phyloP scores from a whole-genome alignment of 2,329 filamentous ascomycete genomes.

The Aspergillus caelatus region DNA sequence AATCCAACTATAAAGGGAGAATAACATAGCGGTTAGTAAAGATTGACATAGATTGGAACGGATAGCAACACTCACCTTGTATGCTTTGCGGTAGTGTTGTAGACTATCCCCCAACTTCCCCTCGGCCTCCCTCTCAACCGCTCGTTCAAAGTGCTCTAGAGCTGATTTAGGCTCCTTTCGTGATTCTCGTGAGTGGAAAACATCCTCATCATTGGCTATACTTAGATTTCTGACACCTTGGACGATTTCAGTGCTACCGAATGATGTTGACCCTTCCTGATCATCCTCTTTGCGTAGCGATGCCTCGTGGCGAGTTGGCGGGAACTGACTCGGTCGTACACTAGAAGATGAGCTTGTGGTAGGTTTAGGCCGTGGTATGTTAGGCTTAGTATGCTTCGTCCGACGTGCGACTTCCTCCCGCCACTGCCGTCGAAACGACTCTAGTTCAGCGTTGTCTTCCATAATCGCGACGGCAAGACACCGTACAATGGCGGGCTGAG shows the following conservation, averaged over 20 bases:
- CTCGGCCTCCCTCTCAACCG: constrained; percentile 82
- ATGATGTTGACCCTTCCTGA: constrained; percentile 28
- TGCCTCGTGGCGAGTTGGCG: constrained; percentile 44
- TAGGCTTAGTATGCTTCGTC: constrained; percentile 31
- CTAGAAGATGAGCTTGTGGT: constrained; percentile 18
- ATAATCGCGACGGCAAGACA: constrained; percentile 28
- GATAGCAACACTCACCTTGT: constrained; percentile 62
- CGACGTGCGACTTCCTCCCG: constrained; percentile 71
- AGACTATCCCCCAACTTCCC: constrained; percentile 89
- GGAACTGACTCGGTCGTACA: constrained; percentile 32
- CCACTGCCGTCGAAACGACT: constrained; percentile 86
- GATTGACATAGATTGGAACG: background rate
- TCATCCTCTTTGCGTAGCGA: constrained; percentile 43
- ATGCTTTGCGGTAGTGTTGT: constrained; percentile 84
- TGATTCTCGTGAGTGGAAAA: constrained; percentile 33
- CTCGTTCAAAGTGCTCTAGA: constrained; percentile 88
- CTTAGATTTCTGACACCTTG: constrained; percentile 41
- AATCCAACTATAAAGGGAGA: constrained; percentile 68
- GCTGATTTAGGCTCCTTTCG: constrained; percentile 68
- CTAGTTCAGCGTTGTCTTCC: constrained; percentile 69
- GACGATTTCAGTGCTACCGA: constrained; percentile 35
- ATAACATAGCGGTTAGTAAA: constrained; percentile 21
- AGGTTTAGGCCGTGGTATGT: constrained; percentile 18
- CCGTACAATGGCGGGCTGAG: constrained; percentile 24
- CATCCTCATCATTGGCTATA: constrained; percentile 42